A percentile compares a stretch with the other conserved stretches of the same genome.
Evolutionary conservation across 371 early-diverging fungal species (phyloP).

Genomic region (Ordospora pajunii): DNA sequence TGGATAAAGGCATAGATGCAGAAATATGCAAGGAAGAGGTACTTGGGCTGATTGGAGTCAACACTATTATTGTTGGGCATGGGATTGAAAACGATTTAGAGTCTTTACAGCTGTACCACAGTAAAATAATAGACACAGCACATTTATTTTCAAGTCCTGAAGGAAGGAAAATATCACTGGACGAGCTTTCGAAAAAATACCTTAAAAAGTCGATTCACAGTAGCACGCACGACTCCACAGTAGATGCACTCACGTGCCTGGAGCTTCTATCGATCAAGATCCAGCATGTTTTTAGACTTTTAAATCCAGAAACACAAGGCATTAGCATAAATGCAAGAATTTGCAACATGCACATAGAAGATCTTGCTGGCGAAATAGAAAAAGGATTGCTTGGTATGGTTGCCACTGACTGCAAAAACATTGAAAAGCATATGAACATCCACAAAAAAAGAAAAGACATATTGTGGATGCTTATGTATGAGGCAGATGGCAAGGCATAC

Average conservation of each 20-base stretch:
- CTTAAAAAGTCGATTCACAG: conserved; percentile 51
- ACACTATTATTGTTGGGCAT: conserved; percentile 60
- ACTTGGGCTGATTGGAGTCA: conserved; percentile 45
- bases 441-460: neutral
- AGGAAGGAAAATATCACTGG: conserved; percentile 49
- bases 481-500: neutral
- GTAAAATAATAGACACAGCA: conserved; percentile 58
- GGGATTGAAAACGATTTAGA: conserved; percentile 58
- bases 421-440: neutral
- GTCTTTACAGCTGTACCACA: conserved; percentile 50
- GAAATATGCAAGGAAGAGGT: conserved; percentile 32
- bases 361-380: neutral
- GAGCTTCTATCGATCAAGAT: conserved; percentile 40
- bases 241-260: conserved; percentile 51
- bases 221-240: conserved; percentile 46
- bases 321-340: conserved; percentile 5
- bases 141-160: conserved; percentile 42
- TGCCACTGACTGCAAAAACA: neutral
- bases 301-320: neutral
- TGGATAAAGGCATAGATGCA: conserved; percentile 34
- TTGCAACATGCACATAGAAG: neutral
- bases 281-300: conserved; percentile 4
- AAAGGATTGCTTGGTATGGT: neutral
- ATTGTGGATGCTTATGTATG: neutral
- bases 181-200: conserved; percentile 39